These are phyloP conservation scores for Hirsutella minnesotensis DNA, from an alignment of 2,329 filamentous ascomycete species.

Conservation along the genomic window DNA sequence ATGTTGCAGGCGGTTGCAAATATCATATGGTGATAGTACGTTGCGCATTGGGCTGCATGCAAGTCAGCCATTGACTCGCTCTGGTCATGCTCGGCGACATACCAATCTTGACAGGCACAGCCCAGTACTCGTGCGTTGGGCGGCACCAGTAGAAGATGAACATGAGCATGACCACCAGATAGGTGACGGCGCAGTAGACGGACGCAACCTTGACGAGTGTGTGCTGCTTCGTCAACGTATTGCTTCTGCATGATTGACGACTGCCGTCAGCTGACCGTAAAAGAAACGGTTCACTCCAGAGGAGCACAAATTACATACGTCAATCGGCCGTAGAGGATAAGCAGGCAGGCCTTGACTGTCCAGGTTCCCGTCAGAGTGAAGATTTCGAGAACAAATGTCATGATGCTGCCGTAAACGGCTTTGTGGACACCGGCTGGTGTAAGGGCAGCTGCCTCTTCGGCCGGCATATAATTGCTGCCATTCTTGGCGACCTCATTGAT, in stretches of 20 bases:
- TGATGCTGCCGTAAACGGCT: slow-evolving; percentile 40
- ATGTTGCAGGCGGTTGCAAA: slow-evolving; percentile 34
- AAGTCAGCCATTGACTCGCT: neutral
- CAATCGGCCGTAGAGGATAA: slow-evolving; percentile 40
- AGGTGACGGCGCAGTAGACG: slow-evolving; percentile 30
- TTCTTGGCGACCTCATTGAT: slow-evolving; percentile 29
- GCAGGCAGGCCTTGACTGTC: slow-evolving; percentile 39
- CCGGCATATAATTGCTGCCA: slow-evolving; percentile 32
- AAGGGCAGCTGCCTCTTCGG: slow-evolving; percentile 25
- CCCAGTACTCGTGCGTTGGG: slow-evolving; percentile 40
- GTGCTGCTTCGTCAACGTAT: slow-evolving; percentile 18
- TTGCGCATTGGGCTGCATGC: slow-evolving; percentile 26
- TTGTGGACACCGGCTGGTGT: slow-evolving; percentile 26
- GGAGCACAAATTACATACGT: slow-evolving; percentile 23
- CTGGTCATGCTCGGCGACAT: neutral
- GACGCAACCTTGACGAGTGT: slow-evolving; percentile 28
- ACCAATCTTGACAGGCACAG: slow-evolving; percentile 28
- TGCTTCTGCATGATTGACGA: slow-evolving; percentile 7
- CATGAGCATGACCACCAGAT: slow-evolving; percentile 34
- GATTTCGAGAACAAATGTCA: slow-evolving; percentile 40
- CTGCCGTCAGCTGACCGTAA: neutral
- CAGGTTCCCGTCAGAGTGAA: slow-evolving; percentile 38
- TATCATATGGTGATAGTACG: slow-evolving; percentile 34
- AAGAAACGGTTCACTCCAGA: neutral
- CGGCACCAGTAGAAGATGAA: slow-evolving; percentile 43